Evolutionary conservation across 169 alveolate genomes (phyloP), one percentile per base, ranked within the genome.

Genomic region (Neospora caninum): DNA sequence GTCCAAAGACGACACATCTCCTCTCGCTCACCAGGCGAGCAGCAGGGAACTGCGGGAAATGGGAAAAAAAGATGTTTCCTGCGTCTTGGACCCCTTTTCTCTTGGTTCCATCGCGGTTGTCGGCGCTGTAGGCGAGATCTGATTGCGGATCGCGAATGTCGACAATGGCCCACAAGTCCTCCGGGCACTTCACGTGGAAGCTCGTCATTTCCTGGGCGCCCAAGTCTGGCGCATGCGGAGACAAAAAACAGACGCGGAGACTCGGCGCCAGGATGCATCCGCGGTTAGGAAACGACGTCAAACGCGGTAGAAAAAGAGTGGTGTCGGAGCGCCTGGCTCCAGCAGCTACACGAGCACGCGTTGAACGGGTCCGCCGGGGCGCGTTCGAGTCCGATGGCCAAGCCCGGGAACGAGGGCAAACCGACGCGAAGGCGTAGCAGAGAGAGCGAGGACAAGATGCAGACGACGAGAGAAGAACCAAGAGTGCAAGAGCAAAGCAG

Each of bases 141-240:
- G 86, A 43, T n/a, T 6, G 88, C 69, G 67, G 25, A 36, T 41
- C 34, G 34, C 43, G 67, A 7, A 82, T 9, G 41, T 82, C 89
- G 54, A 82, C 53, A 41, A 82, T 82, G 2, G 34, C 89, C 89
- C 89, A 82, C 27, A 82, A 29, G 67, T 82, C 89, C 38, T 29
- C 38, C 20, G 41, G 69, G 20, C 43, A 29, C 31, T 13, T 39
- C 20, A 49, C 89, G 64, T 82, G 38, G 89, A 82, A 82, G 31
- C 89, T 82, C 67, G 89, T 82, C 89, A 82, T 82, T 27, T 38
- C 64, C 34, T 82, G 69, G 4, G 89, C 89, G 2, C 54, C 88
- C 34, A 22, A 45, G 67, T 82, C 89, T 82, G 67, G n/a, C 1
- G 49, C 49, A 78, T n/a, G 18, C 42, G 38, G n/a, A 18, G 82